A percentile compares a stretch with the other conserved stretches of the same genome.
These are phyloP conservation scores for Candida khao-thaluensis DNA, from an alignment of 805 yeast genomes.

Conservation along the genomic window DNA sequence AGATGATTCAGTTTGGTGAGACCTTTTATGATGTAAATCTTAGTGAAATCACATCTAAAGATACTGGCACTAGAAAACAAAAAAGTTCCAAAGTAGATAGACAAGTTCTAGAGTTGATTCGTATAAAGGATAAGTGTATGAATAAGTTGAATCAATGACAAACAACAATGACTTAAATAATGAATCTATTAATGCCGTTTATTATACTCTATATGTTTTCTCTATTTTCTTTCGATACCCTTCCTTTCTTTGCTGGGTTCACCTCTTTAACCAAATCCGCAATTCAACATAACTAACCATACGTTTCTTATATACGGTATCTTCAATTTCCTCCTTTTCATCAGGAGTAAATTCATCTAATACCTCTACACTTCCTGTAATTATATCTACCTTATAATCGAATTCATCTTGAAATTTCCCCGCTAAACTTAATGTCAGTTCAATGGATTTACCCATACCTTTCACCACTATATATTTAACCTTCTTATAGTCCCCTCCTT, in stretches of 20 bases:
- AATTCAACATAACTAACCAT: conserved; percentile 49
- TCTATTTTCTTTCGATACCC: too few species aligned
- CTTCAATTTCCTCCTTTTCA: conserved; percentile 21
- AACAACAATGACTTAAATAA: too few species aligned
- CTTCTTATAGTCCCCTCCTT: conserved; percentile 36
- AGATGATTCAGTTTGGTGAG: conserved; percentile 40
- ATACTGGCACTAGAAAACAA: conserved; percentile 15
- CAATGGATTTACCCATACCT: conserved; percentile 75
- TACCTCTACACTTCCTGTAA: conserved; percentile 65
- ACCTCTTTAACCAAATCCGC: conserved; percentile 38
- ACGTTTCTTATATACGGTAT: conserved; percentile 38
- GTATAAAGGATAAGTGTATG: conserved; percentile 42
- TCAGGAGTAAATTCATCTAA: conserved; percentile 58
- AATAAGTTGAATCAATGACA: conserved; percentile 17
- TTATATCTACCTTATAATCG: conserved; percentile 53
- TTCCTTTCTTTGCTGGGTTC: too few species aligned
- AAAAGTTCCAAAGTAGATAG: conserved; percentile 42
- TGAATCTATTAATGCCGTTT: too few species aligned
- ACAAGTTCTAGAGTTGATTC: conserved; percentile 50
- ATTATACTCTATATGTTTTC: too few species aligned
- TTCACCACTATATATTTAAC: conserved; percentile 51
- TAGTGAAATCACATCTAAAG: not conserved
- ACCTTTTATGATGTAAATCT: conserved; percentile 23
- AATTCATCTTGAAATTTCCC: conserved; percentile 53
- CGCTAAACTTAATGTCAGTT: conserved; percentile 61